Base-by-base conservation (phyloP, 176 grass and related monocot species). In the Hyparrhenia diplandra region DNA sequence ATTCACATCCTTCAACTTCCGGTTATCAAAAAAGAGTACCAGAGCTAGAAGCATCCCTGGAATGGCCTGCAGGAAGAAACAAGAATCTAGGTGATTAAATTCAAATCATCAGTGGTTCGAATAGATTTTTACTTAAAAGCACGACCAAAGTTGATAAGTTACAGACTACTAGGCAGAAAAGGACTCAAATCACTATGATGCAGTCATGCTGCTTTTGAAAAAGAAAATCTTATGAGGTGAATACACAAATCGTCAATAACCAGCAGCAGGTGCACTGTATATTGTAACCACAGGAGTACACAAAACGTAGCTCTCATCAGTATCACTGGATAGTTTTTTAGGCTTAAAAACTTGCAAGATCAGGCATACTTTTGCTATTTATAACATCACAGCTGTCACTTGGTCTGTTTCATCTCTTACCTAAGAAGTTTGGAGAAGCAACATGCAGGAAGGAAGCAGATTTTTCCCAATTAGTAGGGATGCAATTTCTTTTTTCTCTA, bases 21-120 rank as follows among this genome's bases (percentile, higher is more conserved):
- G 89, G 59, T 93, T 87, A 67, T 98, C 96, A 18, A 98, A 98
- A 71, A 79, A 95, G 75, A 91, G 82, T 32, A 90, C 92, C 61
- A 98, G 90, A 77, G 92, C 96, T n/a, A 98, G 79, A 86, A 95
- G 90, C 96, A 98, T 95, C 36, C 92, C 90, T 21, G 96, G 96
- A 87, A 99, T 99, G 45, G 93, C 96, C 96, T 99, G 41, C 46
- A 76, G 79, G 49, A 24, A 42, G n/a, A 58, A 66, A n/a, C n/a
- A 78, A 25, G 59, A 83, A 75, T 31, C 28, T 68, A 49, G 32
- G 23, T 32, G 24, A 16, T 55, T 54, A 79, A 67, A 73, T 57
- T 42, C 35, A 36, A 71, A 43, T 77, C 31, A 71, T 78, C 64
- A 82, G 9, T 28, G 76, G 57, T n/a, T 10, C 2, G 0, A 3